Base-by-base conservation (phyloP, 2,329 filamentous ascomycete species). In the Mycosphaerella arachidis region DNA sequence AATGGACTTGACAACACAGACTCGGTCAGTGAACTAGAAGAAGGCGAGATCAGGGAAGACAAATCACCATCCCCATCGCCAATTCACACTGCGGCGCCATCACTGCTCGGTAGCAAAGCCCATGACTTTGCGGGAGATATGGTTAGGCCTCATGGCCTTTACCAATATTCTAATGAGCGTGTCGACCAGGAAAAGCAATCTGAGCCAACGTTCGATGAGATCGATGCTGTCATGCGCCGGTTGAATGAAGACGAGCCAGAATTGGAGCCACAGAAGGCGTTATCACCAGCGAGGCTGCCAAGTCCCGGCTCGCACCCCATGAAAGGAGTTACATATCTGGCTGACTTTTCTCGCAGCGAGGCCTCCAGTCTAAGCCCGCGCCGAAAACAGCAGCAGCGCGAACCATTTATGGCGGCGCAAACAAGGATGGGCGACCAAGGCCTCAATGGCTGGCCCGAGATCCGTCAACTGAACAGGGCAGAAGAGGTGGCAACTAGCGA, bases 171-270 rank as follows among this genome's bases (percentile, higher is more conserved):
- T 7, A 60, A 55, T 50, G 62, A 65, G 20, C 59, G 66, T 40
- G 62, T 69, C 27, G 63, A 60, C 35, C 58, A 54, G 8, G 65
- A 63, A 8, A 60, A 64, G n/a, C 62, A 64, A 6, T 55, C 63
- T 4, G 72, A 79, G 54, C 76, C 79, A 35, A 80, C 87, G 0
- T 90, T 90, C 67, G 88, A 93, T 66, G 92, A 97, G 71, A 92
- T 97, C 69, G 92, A 97, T 77, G 91, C 89, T 48, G 86, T 97
- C 55, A 96, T 97, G 91, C 85, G 88, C 65, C 88, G 94, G 61
- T 83, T 97, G 68, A 88, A 91, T 68, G 83, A 87, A 60, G 84
- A 81, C 52, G 86, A 91, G 1, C 86, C 88, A 70, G 87, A 86
- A 69, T 77, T 77, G 7, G 73, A 79, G 68, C 72, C 13, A 18